phyloP scores from a whole-genome alignment of 768 basidiomycete species.

The Kwoniella heveanensis region DNA sequence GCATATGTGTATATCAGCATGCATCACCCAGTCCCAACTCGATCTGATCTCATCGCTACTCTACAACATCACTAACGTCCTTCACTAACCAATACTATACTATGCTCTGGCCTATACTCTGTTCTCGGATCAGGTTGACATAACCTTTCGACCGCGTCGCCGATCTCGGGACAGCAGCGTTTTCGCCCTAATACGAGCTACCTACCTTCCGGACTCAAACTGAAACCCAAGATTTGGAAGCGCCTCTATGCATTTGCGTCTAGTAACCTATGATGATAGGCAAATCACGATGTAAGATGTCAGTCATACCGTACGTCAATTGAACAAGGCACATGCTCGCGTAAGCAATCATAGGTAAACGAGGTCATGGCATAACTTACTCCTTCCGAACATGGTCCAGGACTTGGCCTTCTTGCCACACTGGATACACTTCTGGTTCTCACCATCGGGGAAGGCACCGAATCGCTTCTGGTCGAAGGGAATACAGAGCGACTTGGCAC shows the following conservation, averaged over 20 bases:
- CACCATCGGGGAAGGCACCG: slow-evolving; percentile 74
- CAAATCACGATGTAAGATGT: not conserved
- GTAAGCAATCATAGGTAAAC: no score
- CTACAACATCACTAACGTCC: slow-evolving; percentile 6
- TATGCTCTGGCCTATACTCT: no score
- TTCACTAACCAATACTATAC: no score
- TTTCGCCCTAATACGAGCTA: no score
- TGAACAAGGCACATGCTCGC: not conserved
- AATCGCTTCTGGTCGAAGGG: slow-evolving; percentile 89
- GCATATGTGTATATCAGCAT: not conserved
- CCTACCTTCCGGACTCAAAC: no score
- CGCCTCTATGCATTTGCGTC: not conserved
- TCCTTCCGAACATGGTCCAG: slow-evolving; percentile 91
- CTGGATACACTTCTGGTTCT: slow-evolving; percentile 79
- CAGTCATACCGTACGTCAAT: not conserved
- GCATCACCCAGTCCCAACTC: not conserved
- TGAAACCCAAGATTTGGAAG: not conserved
- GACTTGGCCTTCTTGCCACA: slow-evolving; percentile 87
- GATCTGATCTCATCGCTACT: slow-evolving; percentile 2
- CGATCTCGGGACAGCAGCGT: no score
- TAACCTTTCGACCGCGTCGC: no score
- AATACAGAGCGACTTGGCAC: slow-evolving; percentile 94
- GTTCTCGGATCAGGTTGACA: no score
- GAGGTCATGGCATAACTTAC: slow-evolving; percentile 40
- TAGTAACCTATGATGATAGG: slow-evolving; percentile 22